Conservation (phyloP, 176 grass and related monocot species). For the Juncus effusus region DNA sequence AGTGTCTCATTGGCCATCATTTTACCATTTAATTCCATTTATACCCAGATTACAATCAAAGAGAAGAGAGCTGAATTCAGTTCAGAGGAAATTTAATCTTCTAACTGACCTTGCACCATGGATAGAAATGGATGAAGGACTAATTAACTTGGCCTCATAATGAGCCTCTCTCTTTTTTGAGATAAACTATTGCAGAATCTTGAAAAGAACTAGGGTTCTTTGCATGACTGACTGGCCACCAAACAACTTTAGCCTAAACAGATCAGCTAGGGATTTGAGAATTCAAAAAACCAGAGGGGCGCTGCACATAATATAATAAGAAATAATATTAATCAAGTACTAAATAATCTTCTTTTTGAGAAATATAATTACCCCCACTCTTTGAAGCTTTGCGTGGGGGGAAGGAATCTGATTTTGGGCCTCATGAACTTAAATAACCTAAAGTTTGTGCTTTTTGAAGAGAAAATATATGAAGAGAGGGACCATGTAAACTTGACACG, state of each 20-base stretch:
- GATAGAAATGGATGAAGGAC: constrained; percentile 10
- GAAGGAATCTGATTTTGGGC: constrained; percentile 1
- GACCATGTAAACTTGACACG: too few relatives aligned
- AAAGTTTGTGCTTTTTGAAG: too few relatives aligned
- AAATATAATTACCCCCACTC: constrained; percentile 17
- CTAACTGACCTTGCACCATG: constrained; percentile 23
- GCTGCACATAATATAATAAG: constrained; percentile 1
- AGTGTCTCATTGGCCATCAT: constrained; percentile 16
- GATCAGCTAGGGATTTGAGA: constrained; percentile 33
- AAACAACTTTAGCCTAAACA: constrained; percentile 22
- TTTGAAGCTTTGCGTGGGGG: constrained; percentile 22
- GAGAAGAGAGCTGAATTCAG: constrained; percentile 4
- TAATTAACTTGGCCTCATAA: constrained; percentile 15
- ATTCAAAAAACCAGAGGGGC: constrained; percentile 17
- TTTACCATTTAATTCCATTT: constrained; percentile 46
- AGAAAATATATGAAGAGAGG: too few relatives aligned
- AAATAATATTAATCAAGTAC: constrained; percentile 13
- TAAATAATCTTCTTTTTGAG: constrained; percentile 13
- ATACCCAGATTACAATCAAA: neutral
- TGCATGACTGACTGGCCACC: constrained; percentile 26
- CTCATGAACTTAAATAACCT: too few relatives aligned
- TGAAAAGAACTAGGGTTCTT: constrained; percentile 13
- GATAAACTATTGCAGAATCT: constrained; percentile 14
- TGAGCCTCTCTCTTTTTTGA: constrained; percentile 7
- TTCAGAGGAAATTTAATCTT: constrained; percentile 6